Evolutionary conservation across 1,284 basidiomycete genomes (phyloP), one percentile per base, ranked within the genome.

Genomic region (Cutaneotrichosporon sp.): DNA sequence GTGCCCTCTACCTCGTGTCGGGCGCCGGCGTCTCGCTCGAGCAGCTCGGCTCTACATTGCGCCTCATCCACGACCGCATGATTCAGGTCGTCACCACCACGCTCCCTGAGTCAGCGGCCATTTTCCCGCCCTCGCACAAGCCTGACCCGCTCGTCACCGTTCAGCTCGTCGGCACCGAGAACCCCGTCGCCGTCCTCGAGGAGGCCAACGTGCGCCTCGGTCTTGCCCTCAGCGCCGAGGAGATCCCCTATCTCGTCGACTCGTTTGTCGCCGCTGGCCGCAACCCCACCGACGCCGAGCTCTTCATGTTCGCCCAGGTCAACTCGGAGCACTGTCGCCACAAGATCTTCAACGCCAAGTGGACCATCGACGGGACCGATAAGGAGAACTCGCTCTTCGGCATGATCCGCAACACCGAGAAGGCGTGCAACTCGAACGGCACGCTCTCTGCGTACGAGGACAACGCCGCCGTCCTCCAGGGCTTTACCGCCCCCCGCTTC

Each of bases 231-330:
- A 90, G 93, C 4, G 74, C 85, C 0, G 90, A 94, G 66, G 96
- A 99, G 80, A 92, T 99, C 67, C 87, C 90, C 72, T 99, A 98
- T 80, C 88, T 99, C 68, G 87, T 97, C 70, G 86, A 92, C 59
- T 91, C 91, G 10, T 99, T 94, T 80, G 85, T 92, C 49, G 84
- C 89, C 40, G 88, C 88, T 14, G 76, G 83, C 26, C 87, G 92
- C 53, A 89, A 92, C 76, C 94, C 94, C 5, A 98, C 92, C 56
- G 96, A 99, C 73, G 95, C 97, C 14, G 97, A 99, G 79, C 85
- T 99, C 21, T 99, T 99, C 86, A 99, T 99, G 96, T 99, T 99
- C 78, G 96, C 97, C 18, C 97, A 99, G 79, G 96, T 99, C 79
- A 99, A 99, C 83, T 98, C 95, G 49, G 97, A 99, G 81, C 97